These are phyloP conservation scores for Pseudogymnoascus sp. DNA, from an alignment of 2,329 filamentous ascomycete genomes.

Conservation along the genomic window DNA sequence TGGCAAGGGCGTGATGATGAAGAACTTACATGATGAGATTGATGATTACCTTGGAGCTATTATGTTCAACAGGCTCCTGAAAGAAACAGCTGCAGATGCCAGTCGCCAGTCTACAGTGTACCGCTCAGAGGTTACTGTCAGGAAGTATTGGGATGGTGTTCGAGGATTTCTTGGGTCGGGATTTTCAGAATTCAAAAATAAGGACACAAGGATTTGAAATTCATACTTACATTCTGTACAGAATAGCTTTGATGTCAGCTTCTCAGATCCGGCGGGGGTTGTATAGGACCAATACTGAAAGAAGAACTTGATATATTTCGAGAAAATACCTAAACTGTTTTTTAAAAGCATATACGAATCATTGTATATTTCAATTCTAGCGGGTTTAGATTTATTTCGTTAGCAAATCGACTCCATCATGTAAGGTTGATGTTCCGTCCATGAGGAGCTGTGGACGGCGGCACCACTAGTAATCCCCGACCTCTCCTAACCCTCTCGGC, in stretches of 20 bases:
- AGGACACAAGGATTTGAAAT: background rate
- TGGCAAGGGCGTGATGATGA: background rate
- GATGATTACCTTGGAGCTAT: background rate
- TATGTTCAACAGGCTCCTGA: background rate
- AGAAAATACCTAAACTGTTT: background rate
- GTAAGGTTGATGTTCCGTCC: background rate
- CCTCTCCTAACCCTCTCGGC: conserved; percentile 1
- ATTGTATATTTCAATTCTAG: background rate
- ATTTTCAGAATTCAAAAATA: background rate
- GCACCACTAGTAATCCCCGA: background rate
- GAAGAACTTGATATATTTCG: background rate
- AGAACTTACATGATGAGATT: background rate
- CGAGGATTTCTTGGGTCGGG: background rate
- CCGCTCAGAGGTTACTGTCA: background rate
- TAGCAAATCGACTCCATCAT: background rate
- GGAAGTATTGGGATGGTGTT: background rate
- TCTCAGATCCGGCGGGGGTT: background rate
- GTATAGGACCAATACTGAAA: background rate
- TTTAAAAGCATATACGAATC: background rate
- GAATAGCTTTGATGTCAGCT: background rate
- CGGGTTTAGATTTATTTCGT: background rate
- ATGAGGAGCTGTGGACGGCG: background rate
- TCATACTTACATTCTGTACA: background rate
- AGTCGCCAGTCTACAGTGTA: background rate
- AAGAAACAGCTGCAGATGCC: background rate